Percentiles rank a stretch among this genome's conserved stretches.
These are phyloP conservation scores for Aquilaria sinensis DNA, from an alignment of 345 rosid species.

Conservation along the genomic window DNA sequence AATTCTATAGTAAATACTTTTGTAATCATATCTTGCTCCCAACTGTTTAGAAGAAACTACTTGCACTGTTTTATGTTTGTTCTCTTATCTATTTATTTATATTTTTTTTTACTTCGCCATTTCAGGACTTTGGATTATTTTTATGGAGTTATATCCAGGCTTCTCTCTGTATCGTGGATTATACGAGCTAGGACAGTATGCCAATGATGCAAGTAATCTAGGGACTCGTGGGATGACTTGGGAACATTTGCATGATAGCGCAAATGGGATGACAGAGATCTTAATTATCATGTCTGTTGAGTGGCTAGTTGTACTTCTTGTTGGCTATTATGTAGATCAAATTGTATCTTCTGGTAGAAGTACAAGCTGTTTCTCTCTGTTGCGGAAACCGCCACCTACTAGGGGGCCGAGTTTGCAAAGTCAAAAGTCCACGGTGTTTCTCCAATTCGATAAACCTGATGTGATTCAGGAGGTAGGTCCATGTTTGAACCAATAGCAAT, in stretches of 20 bases:
- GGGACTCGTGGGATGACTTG: conserved; percentile 66
- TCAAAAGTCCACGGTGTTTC: conserved; percentile 48
- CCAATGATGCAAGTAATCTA: conserved; percentile 31
- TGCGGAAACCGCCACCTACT: conserved; percentile 30
- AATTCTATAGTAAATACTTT: too few species aligned
- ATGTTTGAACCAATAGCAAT: neutral
- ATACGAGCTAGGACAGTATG: conserved; percentile 54
- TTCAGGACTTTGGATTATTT: conserved; percentile 52
- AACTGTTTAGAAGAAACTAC: too few species aligned
- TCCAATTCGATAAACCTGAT: conserved; percentile 63
- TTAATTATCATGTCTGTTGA: conserved; percentile 54
- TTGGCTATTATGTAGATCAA: conserved; percentile 62
- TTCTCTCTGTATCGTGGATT: conserved; percentile 73
- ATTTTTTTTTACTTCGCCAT: conserved; percentile 5
- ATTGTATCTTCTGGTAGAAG: conserved; percentile 36
- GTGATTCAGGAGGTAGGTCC: neutral
- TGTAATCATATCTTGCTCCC: too few species aligned
- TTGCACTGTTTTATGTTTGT: too few species aligned
- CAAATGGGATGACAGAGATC: conserved; percentile 53
- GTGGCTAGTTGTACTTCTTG: conserved; percentile 50
- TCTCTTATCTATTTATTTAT: too few species aligned
- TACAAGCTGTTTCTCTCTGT: conserved; percentile 38
- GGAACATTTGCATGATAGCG: conserved; percentile 41
- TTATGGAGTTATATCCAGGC: conserved; percentile 75
- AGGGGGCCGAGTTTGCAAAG: conserved; percentile 44